Conservation (phyloP, 306 rosid species). For the Cercis canadensis region DNA sequence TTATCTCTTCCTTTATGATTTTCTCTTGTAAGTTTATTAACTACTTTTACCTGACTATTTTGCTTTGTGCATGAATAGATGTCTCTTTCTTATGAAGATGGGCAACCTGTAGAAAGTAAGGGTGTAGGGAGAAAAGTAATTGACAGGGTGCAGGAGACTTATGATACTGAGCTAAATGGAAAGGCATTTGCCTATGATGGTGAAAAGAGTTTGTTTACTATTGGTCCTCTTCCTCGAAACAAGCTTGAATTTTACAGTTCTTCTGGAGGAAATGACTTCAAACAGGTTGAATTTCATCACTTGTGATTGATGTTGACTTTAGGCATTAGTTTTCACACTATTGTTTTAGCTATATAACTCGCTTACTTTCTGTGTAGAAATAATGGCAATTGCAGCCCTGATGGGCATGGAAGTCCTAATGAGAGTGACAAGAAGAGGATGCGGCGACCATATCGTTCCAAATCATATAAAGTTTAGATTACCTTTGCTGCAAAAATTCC, state of each 20-base stretch:
- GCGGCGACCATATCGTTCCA: constrained; percentile 68
- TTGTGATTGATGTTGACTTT: constrained; percentile 1
- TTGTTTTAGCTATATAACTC: not conserved
- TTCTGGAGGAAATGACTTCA: constrained; percentile 69
- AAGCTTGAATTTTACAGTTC: constrained; percentile 82
- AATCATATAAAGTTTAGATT: constrained; percentile 75
- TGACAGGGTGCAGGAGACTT: constrained; percentile 81
- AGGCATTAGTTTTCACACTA: not conserved
- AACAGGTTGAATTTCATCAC: constrained; percentile 55
- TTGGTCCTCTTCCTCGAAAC: constrained; percentile 87
- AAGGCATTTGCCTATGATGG: constrained; percentile 96
- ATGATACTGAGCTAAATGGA: constrained; percentile 65
- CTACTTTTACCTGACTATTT: not conserved
- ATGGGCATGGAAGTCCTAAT: constrained; percentile 64
- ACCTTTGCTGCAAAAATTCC: constrained; percentile 93
- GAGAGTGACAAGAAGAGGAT: constrained; percentile 77
- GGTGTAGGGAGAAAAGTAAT: constrained; percentile 88
- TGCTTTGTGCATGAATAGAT: constrained; percentile 53
- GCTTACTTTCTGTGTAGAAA: constrained; percentile 45
- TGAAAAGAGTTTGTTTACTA: constrained; percentile 85
- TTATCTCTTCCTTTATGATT: not conserved
- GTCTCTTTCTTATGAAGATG: constrained; percentile 78
- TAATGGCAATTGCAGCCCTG: constrained; percentile 71
- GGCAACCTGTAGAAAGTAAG: constrained; percentile 83
- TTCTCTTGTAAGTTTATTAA: not conserved